Base-by-base conservation (phyloP, 2,329 filamentous ascomycete genomes). In the Cladosporium sp. region DNA sequence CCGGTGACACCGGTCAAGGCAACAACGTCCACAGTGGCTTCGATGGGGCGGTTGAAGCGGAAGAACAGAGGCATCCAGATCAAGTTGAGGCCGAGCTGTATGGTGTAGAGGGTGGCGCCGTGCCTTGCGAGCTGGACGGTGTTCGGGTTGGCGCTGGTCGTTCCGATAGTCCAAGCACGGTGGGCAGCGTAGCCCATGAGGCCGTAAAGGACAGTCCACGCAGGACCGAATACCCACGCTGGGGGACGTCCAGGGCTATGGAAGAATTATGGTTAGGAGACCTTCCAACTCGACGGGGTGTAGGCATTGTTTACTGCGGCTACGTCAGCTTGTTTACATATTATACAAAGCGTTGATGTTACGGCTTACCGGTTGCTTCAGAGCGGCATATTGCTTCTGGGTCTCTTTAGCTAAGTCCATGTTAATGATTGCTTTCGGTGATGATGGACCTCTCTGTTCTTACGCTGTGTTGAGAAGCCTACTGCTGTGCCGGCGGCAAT, bases 51-150 rank as follows among this genome's bases (percentile, higher is more conserved):
- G 56, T 84, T 83, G 43, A 85, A 64, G n/a, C 80, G 78, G 65
- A 95, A 96, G 78, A 96, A 96, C 9, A 96, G 78, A 11, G 92
- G 92, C 80, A 90, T 96, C 88, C 88, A 97, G 48, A 85, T 69
- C 25, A 95, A 74, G 67, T 96, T 96, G 45, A 96, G 76, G 9
- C 78, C 86, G 6, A 96, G 82, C 70, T 96, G 91, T 53, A 90
- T 75, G 2, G 86, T 87, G 74, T 95, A 96, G 25, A 96, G 77
- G 0, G 85, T 88, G 51, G 88, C 84, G 57, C 84, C 85, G 57
- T 82, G 71, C 69, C 80, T 79, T 46, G 85, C 82, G 48, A 80
- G 70, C 30, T 73, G 68, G 41, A 80, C 75, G n/a, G 78, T 79
- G 33, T 71, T 67, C 25, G 78, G 72, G 30, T 76, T 72, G 32